Percentiles rank a stretch among this genome's conserved stretches.
phyloP scores from a whole-genome alignment of 2,329 filamentous ascomycete species.

The Cladosporium colombiae region DNA sequence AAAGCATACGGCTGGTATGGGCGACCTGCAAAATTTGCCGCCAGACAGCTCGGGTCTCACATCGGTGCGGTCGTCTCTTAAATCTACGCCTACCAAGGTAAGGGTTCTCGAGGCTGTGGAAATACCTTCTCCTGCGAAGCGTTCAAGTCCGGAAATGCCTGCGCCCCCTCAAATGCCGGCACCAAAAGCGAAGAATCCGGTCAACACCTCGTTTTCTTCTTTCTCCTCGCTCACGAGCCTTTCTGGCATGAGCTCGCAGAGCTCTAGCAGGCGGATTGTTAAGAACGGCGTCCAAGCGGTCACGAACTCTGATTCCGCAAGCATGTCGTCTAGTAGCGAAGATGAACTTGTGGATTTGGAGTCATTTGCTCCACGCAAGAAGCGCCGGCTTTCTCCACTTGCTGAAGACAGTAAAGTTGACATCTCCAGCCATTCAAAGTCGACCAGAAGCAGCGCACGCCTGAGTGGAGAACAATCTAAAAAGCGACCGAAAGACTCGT shows the following conservation, averaged over 20 bases:
- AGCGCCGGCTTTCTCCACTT: slow-evolving; percentile 31
- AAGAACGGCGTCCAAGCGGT: slow-evolving; percentile 58
- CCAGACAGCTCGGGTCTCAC: slow-evolving; percentile 14
- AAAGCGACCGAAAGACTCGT: slow-evolving; percentile 19
- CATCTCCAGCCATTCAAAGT: background rate
- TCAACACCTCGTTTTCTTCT: slow-evolving; percentile 28
- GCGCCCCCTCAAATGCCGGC: slow-evolving; percentile 13
- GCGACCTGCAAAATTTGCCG: background rate
- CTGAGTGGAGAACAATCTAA: slow-evolving; percentile 14
- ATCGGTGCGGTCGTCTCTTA: background rate
- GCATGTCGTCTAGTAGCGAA: slow-evolving; percentile 29
- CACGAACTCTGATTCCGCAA: slow-evolving; percentile 42
- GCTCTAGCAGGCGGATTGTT: slow-evolving; percentile 54
- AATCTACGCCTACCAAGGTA: background rate
- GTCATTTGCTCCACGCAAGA: slow-evolving; percentile 34
- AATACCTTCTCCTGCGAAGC: slow-evolving; percentile 21
- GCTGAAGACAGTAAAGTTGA: background rate
- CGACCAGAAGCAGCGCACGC: slow-evolving; percentile 14
- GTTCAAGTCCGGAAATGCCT: background rate
- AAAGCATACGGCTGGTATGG: background rate
- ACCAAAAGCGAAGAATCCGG: slow-evolving; percentile 14
- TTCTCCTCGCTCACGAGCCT: slow-evolving; percentile 36
- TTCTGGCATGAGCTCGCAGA: slow-evolving; percentile 32
- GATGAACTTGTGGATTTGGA: slow-evolving; percentile 37
- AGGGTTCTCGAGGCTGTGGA: slow-evolving; percentile 20